Percentiles rank a stretch among this genome's conserved stretches.
Evolutionary conservation across 208 protist genomes (phyloP).

Genomic region (Trypanosoma lewisi): DNA sequence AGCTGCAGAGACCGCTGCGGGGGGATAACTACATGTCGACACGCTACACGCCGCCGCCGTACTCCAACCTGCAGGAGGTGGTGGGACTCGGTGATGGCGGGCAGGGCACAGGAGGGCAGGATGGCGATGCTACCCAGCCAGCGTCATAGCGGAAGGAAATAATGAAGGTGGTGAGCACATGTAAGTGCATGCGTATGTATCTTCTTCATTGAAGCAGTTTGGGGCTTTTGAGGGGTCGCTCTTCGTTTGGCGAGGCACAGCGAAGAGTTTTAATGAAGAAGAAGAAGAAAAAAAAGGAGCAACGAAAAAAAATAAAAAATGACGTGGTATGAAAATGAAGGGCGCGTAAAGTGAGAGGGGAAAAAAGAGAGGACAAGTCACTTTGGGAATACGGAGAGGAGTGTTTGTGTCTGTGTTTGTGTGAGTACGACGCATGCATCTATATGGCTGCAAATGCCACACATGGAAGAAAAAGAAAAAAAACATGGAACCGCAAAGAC

Average conservation of each 20-base stretch:
- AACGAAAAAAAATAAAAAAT: too few relatives aligned
- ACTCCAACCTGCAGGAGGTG: slow-evolving; percentile 57
- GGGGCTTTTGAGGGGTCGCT: background rate
- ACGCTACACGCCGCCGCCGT: slow-evolving; percentile 86
- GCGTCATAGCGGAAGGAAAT: background rate
- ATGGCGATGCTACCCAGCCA: background rate
- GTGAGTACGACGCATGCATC: background rate
- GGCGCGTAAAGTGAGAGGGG: too few relatives aligned
- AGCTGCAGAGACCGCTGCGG: slow-evolving; percentile 80
- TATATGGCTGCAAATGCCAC: background rate
- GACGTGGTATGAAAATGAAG: too few relatives aligned
- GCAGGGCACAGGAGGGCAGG: background rate
- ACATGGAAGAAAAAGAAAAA: too few relatives aligned
- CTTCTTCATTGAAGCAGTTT: too few relatives aligned
- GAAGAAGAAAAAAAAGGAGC: too few relatives aligned
- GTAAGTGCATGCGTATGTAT: too few relatives aligned
- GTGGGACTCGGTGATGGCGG: slow-evolving; percentile 45
- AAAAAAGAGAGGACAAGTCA: too few relatives aligned
- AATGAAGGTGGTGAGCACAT: background rate
- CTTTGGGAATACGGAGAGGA: too few relatives aligned
- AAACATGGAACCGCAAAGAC: background rate
- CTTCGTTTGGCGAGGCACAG: too few relatives aligned
- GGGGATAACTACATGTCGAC: slow-evolving; percentile 82
- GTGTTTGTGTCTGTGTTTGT: too few relatives aligned
- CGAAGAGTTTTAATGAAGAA: too few relatives aligned